Evolutionary conservation across 768 basidiomycete species (phyloP), one percentile per base, ranked within the genome.

Genomic region (Suillus luteus): DNA sequence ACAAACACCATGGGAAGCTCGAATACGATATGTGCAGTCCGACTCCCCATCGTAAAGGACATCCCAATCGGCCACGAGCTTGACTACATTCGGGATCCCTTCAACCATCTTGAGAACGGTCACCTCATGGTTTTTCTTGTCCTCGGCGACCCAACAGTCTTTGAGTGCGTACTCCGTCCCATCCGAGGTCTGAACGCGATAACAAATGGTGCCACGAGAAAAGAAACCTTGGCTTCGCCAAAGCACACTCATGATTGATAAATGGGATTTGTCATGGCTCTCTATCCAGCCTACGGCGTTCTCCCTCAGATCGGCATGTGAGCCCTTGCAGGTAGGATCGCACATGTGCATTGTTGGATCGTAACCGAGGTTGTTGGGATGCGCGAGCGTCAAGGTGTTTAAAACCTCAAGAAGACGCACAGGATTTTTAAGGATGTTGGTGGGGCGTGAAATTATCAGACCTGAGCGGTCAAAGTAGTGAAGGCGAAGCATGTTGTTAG

Each of bases 281-380:
- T 40, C 38, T 59, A 38, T 31, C 31, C 33, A 43, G 3, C 55
- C 55, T 9, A 24, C 43, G 1, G 22, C 7, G 11, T 59, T 17
- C 24, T 38, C 40, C 17, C 22, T 7, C 33, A 57, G 55, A n/a
- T 40, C 4, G 14, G 2, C 6, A n/a, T 35, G 55, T 0, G 31
- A 6, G 31, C 37, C 58, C 24, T 59, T 22, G 43, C 38, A 27
- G 38, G 58, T 4, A 40, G 24, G 58, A 19, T 37, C 14, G 10
- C 33, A 35, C 24, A 59, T 59, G 5, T 59, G 58, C 24, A 59
- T 59, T 8, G 40, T 59, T 8, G 58, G 58, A 40, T 59, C 58
- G 11, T 40, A 59, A 14, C 58, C n/a, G 9, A 59, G 58, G 37
- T 1, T 17, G 24, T 10, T 40, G 9, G 38, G 22, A 22, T 59